These are phyloP conservation scores for Didymella arachidicola DNA, from an alignment of 2,329 filamentous ascomycete genomes.

Conservation along the genomic window DNA sequence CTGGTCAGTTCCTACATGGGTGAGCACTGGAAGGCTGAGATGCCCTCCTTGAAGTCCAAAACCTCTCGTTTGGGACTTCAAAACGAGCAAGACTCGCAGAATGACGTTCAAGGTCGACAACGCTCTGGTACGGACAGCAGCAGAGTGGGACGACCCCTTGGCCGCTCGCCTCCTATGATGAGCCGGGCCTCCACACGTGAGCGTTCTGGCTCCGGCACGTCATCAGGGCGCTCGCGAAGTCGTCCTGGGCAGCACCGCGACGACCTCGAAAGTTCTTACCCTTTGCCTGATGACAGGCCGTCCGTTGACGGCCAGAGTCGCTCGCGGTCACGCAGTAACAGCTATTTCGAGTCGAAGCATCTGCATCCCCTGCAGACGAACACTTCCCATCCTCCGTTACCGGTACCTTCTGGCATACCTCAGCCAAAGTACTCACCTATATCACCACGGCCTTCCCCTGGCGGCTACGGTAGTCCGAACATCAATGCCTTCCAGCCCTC, in stretches of 20 bases:
- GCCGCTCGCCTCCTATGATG: conserved; percentile 51
- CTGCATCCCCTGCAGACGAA: conserved; percentile 48
- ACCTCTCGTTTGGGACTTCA: conserved; percentile 44
- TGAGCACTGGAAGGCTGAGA: conserved; percentile 42
- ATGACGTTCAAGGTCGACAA: conserved; percentile 42
- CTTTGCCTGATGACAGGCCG: conserved; percentile 37
- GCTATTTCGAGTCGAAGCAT: conserved; percentile 50
- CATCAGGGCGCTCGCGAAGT: conserved; percentile 63
- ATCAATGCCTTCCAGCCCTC: conserved; percentile 48
- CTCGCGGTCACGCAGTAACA: conserved; percentile 49
- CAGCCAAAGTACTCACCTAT: conserved; percentile 42
- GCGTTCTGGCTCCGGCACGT: conserved; percentile 63
- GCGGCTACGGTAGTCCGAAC: conserved; percentile 46
- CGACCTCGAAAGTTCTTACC: conserved; percentile 56
- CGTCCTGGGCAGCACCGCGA: conserved; percentile 59
- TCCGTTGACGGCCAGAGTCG: conserved; percentile 39
- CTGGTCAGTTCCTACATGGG: conserved; percentile 32
- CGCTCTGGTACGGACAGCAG: conserved; percentile 46
- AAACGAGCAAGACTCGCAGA: conserved; percentile 47
- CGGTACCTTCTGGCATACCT: conserved; percentile 30
- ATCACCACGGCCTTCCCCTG: conserved; percentile 49
- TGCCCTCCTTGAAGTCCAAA: conserved; percentile 39
- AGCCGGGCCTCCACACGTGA: conserved; percentile 55
- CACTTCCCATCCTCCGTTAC: conserved; percentile 37
- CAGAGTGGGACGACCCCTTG: conserved; percentile 38